Conservation (phyloP, 2,329 filamentous ascomycete genomes). For the Rutstroemia sp. region DNA sequence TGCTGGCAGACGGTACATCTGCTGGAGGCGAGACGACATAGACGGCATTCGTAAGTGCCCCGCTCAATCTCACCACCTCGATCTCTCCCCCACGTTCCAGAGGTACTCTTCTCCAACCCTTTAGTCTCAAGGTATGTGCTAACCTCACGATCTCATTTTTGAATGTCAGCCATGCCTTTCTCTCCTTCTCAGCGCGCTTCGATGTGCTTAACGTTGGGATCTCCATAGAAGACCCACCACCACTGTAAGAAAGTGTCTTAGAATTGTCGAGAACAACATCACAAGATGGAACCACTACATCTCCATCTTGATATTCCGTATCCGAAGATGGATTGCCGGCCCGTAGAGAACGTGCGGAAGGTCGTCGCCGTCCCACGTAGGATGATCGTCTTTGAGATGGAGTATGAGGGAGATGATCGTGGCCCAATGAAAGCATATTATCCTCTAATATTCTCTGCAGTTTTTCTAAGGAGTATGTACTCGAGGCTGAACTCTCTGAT, state of each 20-base stretch:
- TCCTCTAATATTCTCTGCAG: conserved; percentile 74
- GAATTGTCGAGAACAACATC: conserved; percentile 84
- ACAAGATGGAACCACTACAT: conserved; percentile 74
- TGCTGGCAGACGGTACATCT: conserved; percentile 37
- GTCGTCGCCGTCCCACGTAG: conserved; percentile 12
- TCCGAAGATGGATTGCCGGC: conserved; percentile 59
- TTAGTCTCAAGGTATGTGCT: conserved; percentile 79
- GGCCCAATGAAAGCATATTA: conserved; percentile 39
- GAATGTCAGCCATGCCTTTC: conserved; percentile 74
- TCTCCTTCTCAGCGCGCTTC: conserved; percentile 55
- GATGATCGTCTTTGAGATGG: conserved; percentile 21
- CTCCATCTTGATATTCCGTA: conserved; percentile 77
- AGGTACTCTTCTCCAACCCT: conserved; percentile 82
- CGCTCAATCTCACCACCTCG: conserved; percentile 70
- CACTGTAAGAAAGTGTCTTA: conserved; percentile 75
- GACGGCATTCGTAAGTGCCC: conserved; percentile 91
- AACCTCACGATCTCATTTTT: conserved; percentile 88
- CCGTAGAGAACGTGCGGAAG: conserved; percentile 12
- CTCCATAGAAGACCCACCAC: conserved; percentile 34
- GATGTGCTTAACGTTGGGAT: conserved; percentile 34
- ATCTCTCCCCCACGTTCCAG: conserved; percentile 62
- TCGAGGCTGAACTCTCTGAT: conserved; percentile 59
- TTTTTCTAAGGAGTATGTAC: conserved; percentile 67
- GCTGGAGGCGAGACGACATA: conserved; percentile 85
- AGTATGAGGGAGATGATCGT: conserved; percentile 22